phyloP scores from a whole-genome alignment of 2,329 filamentous ascomycete species.

The Berkeleyomyces rouxiae region DNA sequence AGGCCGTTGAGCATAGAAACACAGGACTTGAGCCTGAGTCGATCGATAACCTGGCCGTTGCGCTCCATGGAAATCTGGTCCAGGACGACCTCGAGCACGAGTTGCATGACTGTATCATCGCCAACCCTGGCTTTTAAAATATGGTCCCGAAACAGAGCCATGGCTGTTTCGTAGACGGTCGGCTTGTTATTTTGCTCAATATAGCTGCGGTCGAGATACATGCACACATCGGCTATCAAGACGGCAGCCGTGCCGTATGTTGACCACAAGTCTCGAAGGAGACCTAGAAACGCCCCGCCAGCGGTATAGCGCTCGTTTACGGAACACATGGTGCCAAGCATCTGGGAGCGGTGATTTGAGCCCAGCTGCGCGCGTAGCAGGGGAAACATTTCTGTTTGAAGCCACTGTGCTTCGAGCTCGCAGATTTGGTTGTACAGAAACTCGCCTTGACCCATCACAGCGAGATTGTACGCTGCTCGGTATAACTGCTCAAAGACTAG shows the following conservation, averaged over 20 bases:
- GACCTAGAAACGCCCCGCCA: slow-evolving; percentile 62
- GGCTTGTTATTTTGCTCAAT: slow-evolving; percentile 52
- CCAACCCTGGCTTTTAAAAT: slow-evolving; percentile 50
- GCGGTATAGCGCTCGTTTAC: slow-evolving; percentile 61
- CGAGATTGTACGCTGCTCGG: slow-evolving; percentile 83
- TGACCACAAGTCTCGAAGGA: slow-evolving; percentile 63
- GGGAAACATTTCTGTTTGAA: slow-evolving; percentile 55
- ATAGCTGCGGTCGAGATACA: slow-evolving; percentile 90
- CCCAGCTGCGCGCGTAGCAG: slow-evolving; percentile 56
- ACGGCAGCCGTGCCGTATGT: slow-evolving; percentile 87
- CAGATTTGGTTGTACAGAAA: slow-evolving; percentile 67
- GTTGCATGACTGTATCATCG: slow-evolving; percentile 44
- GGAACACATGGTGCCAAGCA: slow-evolving; percentile 47
- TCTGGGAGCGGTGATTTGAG: slow-evolving; percentile 43
- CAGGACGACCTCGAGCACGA: slow-evolving; percentile 67
- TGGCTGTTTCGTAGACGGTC: slow-evolving; percentile 68
- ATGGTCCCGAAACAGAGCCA: slow-evolving; percentile 75
- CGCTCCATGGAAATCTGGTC: slow-evolving; percentile 89
- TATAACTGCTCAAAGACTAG: slow-evolving; percentile 95
- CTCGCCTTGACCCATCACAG: slow-evolving; percentile 72
- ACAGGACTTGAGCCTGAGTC: slow-evolving; percentile 63
- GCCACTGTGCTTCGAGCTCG: slow-evolving; percentile 67
- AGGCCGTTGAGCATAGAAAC: slow-evolving; percentile 79
- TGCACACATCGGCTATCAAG: slow-evolving; percentile 90
- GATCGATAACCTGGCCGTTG: slow-evolving; percentile 76